Percentiles rank a stretch among this genome's conserved stretches.
phyloP scores from a whole-genome alignment of 768 basidiomycete species.

The Suillus variegatus region DNA sequence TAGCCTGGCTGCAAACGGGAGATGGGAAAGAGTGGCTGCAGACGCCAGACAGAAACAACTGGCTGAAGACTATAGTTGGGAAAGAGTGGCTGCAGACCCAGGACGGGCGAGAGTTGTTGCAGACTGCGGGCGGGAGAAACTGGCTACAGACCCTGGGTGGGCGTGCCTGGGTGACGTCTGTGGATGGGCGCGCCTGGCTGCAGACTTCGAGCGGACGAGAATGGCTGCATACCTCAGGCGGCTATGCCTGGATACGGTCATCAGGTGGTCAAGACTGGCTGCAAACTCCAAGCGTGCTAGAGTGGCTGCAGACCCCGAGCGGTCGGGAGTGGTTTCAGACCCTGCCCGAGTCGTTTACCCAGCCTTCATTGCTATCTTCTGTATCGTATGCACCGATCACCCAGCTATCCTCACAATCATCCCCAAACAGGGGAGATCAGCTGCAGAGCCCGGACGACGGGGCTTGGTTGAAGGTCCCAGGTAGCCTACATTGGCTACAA shows the following conservation, averaged over 20 bases:
- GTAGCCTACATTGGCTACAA: not conserved
- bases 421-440: not conserved
- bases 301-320: not conserved
- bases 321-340: not conserved
- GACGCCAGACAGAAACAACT: fast-evolving
- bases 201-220: not conserved
- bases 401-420: not conserved
- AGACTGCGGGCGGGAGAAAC: not conserved
- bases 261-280: not conserved
- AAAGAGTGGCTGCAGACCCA: not conserved
- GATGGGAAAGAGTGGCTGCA: not conserved
- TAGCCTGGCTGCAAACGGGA: too few relatives aligned
- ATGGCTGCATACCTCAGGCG: not conserved
- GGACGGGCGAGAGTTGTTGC: not conserved
- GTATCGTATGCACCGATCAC: not conserved
- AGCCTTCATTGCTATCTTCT: not conserved
- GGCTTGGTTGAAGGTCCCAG: not conserved
- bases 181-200: not conserved
- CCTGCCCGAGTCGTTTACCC: not conserved
- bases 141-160: not conserved
- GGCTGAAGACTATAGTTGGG: not conserved
- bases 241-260: not conserved
- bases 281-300: not conserved
- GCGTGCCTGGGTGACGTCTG: not conserved
- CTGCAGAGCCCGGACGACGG: not conserved